These are phyloP conservation scores for Yamadazyma sp. DNA, from an alignment of 1,139 yeast species.

Conservation along the genomic window DNA sequence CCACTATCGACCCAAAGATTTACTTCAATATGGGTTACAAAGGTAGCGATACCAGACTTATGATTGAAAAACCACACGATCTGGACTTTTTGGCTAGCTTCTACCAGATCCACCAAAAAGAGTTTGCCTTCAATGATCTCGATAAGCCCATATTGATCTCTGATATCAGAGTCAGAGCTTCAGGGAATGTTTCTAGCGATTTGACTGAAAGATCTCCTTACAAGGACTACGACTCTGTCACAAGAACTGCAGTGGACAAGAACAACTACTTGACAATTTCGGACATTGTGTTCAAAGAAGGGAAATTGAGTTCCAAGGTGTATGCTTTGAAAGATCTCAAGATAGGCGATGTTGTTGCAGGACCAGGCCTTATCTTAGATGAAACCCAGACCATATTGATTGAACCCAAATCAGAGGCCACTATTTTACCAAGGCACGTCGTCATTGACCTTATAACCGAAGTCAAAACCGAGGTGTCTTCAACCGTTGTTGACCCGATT, in stretches of 20 bases:
- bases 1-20: constrained; percentile 12
- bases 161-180: constrained; percentile 19
- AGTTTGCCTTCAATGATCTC: constrained; percentile 64
- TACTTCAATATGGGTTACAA: constrained; percentile 24
- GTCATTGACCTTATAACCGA: constrained; percentile 23
- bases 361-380: constrained; percentile 81
- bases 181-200: constrained; percentile 27
- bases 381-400: constrained; percentile 83
- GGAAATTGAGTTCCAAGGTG: constrained; percentile 14
- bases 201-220: constrained; percentile 16
- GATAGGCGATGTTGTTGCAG: constrained; percentile 19
- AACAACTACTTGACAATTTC: constrained; percentile 4
- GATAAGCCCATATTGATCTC: constrained; percentile 39
- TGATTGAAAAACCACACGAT: constrained; percentile 21
- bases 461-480: constrained; percentile 11
- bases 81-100: constrained; percentile 36
- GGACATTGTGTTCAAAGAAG: constrained; percentile 14
- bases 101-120: constrained; percentile 54
- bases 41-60: constrained; percentile 22
- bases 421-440: constrained; percentile 49
- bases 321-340: constrained; percentile 16
- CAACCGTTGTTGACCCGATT: constrained; percentile 20
- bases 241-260: constrained; percentile 7
- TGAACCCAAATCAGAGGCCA: constrained; percentile 70
- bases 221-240: constrained; percentile 12